Percentiles rank a stretch among this genome's conserved stretches.
Evolutionary conservation across 331 rosid genomes (phyloP).

Genomic region (Acacia concinna): DNA sequence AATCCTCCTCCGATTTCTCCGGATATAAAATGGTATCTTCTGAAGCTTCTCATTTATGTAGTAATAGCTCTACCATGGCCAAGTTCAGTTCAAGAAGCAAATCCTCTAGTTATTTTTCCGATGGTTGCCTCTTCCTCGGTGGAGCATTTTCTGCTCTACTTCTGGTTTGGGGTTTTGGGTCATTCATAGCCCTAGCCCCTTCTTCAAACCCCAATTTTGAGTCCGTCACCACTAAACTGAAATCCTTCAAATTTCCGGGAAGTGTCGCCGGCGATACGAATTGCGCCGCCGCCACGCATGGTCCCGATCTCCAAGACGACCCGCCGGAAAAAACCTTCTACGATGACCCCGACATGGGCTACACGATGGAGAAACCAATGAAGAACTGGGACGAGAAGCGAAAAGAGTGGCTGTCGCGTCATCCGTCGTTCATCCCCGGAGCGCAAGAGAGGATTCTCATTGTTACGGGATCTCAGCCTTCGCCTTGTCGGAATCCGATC

Average conservation of each 20-base stretch:
- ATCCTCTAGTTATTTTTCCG: slow-evolving; percentile 49
- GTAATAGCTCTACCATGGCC: slow-evolving; percentile 46
- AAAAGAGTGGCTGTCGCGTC: slow-evolving; percentile 53
- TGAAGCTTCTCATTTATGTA: slow-evolving; percentile 19
- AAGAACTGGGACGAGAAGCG: slow-evolving; percentile 79
- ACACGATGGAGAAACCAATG: slow-evolving; percentile 55
- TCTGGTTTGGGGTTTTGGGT: slow-evolving; percentile 57
- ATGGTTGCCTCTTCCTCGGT: slow-evolving; percentile 57
- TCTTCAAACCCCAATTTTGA: slow-evolving; percentile 8
- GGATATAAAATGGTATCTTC: slow-evolving; percentile 47
- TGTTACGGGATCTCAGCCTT: slow-evolving; percentile 71
- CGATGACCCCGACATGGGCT: slow-evolving; percentile 54
- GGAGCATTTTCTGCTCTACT: slow-evolving; percentile 75
- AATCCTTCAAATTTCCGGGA: not conserved
- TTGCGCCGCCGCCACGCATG: not conserved
- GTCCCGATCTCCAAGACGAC: slow-evolving; percentile 21
- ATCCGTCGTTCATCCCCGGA: slow-evolving; percentile 57
- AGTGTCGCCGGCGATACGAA: not conserved
- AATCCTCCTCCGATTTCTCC: not conserved
- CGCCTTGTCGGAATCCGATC: slow-evolving; percentile 56
- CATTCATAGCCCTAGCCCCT: slow-evolving; percentile 45
- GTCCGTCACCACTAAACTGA: not conserved
- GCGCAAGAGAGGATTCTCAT: slow-evolving; percentile 37
- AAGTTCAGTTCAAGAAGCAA: slow-evolving; percentile 46
- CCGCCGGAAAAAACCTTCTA: slow-evolving; percentile 42